phyloP scores from a whole-genome alignment of 495 filamentous ascomycete species.

The Penicillium dipodomyicola region DNA sequence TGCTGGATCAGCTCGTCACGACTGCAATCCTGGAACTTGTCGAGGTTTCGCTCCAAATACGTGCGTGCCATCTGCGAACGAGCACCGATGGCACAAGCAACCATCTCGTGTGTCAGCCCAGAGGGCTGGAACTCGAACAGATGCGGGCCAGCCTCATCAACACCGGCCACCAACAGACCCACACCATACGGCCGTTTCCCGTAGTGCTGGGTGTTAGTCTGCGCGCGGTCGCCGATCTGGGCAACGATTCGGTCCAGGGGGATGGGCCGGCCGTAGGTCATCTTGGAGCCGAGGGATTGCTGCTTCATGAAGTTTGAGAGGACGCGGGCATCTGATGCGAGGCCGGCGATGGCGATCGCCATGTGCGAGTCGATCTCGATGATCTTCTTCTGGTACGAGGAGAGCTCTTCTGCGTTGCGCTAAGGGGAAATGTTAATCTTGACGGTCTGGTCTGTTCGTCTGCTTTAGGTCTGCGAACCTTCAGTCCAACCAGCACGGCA shows the following conservation, averaged over 20 bases:
- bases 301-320: slow-evolving; percentile 99
- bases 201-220: slow-evolving; percentile 97
- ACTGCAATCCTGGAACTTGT: slow-evolving; percentile 66
- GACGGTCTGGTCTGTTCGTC: background rate
- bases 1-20: slow-evolving; percentile 88
- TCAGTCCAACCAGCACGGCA: slow-evolving; percentile 90
- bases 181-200: slow-evolving; percentile 96
- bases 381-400: slow-evolving; percentile 99
- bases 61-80: slow-evolving; percentile 96
- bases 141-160: slow-evolving; percentile 90
- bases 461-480: slow-evolving; percentile 57
- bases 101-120: slow-evolving; percentile 95
- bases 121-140: slow-evolving; percentile 98
- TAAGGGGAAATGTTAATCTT: slow-evolving; percentile 35
- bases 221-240: slow-evolving; percentile 92
- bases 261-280: slow-evolving; percentile 93
- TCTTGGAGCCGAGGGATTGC: slow-evolving; percentile 89
- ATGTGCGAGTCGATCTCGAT: slow-evolving; percentile 95
- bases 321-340: slow-evolving; percentile 96
- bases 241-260: slow-evolving; percentile 81
- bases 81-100: slow-evolving; percentile 91
- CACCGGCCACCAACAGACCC: slow-evolving; percentile 86
- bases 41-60: slow-evolving; percentile 89
- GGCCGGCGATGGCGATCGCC: slow-evolving; percentile 91
- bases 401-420: slow-evolving; percentile 98